Conservation (phyloP, 2,329 filamentous ascomycete species). For the Cladobotryum protrusum region DNA sequence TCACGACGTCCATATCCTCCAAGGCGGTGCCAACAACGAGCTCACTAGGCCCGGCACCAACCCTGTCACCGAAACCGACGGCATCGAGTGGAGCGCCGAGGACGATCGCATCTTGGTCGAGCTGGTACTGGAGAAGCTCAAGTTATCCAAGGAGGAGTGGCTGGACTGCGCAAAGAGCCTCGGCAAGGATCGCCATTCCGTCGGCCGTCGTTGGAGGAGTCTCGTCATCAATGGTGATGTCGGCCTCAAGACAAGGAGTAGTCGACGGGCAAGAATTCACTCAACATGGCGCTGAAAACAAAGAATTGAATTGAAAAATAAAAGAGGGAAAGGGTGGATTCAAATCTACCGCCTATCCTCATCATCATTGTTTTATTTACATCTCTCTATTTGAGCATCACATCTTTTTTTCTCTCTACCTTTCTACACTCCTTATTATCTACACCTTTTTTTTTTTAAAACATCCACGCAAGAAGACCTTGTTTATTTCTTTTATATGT, state of each 20-base stretch:
- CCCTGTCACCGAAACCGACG: conserved; percentile 39
- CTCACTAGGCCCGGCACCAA: conserved; percentile 28
- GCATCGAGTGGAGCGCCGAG: conserved; percentile 52
- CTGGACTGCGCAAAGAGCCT: conserved; percentile 60
- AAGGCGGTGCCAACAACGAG: conserved; percentile 20
- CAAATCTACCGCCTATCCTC: not conserved
- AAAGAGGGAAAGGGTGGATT: no score
- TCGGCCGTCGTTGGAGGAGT: conserved; percentile 57
- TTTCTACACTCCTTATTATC: not conserved
- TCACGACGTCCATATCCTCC: conserved; percentile 40
- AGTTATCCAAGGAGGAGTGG: conserved; percentile 59
- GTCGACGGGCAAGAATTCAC: conserved; percentile 41
- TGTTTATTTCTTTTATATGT: no score
- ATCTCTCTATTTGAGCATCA: not conserved
- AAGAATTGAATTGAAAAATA: no score
- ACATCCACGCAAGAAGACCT: no score
- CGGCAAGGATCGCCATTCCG: conserved; percentile 52
- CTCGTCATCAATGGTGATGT: conserved; percentile 54
- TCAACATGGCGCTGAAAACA: conserved; percentile 46
- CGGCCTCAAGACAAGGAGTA: conserved; percentile 46
- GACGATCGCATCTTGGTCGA: conserved; percentile 62
- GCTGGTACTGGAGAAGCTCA: conserved; percentile 60
- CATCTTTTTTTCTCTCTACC: not conserved
- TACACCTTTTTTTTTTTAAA: not conserved
- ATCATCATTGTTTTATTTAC: not conserved